Percentiles rank a stretch among this genome's conserved stretches.
Evolutionary conservation across 192 early-diverging fungal genomes (phyloP).

Genomic region (Linderina pennispora): DNA sequence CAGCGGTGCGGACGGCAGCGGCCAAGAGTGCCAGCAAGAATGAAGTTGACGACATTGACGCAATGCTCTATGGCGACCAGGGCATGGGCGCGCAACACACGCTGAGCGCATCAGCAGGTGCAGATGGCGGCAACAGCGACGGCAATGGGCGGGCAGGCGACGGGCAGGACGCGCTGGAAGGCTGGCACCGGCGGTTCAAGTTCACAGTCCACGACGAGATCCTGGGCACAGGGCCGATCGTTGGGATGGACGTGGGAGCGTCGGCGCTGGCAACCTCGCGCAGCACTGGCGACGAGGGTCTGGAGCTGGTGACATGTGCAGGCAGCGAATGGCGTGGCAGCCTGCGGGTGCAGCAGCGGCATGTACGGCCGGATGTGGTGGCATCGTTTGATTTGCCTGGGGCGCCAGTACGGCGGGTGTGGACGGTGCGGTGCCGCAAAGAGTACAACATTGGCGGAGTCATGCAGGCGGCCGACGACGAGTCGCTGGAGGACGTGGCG

Average conservation of each 20-base stretch:
- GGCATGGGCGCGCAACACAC: background rate
- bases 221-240: conserved; percentile 70
- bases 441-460: conserved; percentile 44
- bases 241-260: conserved; percentile 67
- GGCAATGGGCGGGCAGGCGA: conserved; percentile 25
- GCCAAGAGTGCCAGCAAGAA: too few relatives aligned
- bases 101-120: too few relatives aligned
- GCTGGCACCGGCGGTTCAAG: conserved; percentile 41
- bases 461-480: conserved; percentile 32
- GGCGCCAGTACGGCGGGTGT: conserved; percentile 30
- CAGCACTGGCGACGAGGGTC: background rate
- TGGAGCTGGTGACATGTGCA: conserved; percentile 57
- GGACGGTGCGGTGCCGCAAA: conserved; percentile 28
- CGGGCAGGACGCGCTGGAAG: conserved; percentile 3
- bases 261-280: conserved; percentile 15
- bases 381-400: conserved; percentile 51
- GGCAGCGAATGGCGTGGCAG: conserved; percentile 54
- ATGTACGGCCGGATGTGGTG: conserved; percentile 56
- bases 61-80: conserved; percentile 27
- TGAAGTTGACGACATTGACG: too few relatives aligned
- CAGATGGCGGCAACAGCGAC: background rate
- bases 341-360: conserved; percentile 54
- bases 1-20: too few relatives aligned
- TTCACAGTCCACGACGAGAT: conserved; percentile 75
- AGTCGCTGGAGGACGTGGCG: conserved; percentile 16